phyloP scores from a whole-genome alignment of 768 basidiomycete species.

The Boletus subcaerulescens region DNA sequence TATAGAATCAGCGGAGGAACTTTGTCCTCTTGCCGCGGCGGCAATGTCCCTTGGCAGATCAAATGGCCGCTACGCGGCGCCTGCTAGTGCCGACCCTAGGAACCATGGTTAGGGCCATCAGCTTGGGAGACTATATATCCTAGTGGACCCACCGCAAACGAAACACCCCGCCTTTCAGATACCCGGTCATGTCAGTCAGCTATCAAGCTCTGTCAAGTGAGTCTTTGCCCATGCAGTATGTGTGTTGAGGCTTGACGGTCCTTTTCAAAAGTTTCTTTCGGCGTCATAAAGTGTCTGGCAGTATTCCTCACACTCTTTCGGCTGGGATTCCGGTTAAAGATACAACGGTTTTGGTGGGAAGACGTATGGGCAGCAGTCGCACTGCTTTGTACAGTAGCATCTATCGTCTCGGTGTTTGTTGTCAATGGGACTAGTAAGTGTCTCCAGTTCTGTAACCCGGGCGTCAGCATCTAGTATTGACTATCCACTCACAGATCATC shows the following conservation, averaged over 20 bases:
- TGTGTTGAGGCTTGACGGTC: background rate
- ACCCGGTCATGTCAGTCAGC: constrained; percentile 1
- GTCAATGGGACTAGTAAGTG: background rate
- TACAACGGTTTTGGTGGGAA: constrained; percentile 25
- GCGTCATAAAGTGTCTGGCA: constrained; percentile 3
- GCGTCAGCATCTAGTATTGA: background rate
- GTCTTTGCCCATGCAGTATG: background rate
- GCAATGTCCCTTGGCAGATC: too few relatives aligned
- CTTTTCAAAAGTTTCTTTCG: constrained; percentile 2
- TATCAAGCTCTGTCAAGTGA: constrained; percentile 3
- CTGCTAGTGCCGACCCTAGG: too few relatives aligned
- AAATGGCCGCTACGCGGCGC: too few relatives aligned
- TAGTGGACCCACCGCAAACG: background rate
- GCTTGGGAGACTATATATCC: too few relatives aligned
- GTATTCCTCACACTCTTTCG: constrained; percentile 14
- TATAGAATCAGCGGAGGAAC: too few relatives aligned
- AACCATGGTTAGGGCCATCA: too few relatives aligned
- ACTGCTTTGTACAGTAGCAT: background rate
- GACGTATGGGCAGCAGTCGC: constrained; percentile 20
- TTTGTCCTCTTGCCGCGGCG: too few relatives aligned
- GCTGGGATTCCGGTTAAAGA: constrained; percentile 10
- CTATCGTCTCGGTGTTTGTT: background rate
- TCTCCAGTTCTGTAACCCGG: background rate
- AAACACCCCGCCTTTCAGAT: too few relatives aligned
- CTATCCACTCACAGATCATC: background rate